A percentile compares a stretch with the other conserved stretches of the same genome.
Conservation (phyloP, 495 filamentous ascomycete species). For the Penicillium goetzii region DNA sequence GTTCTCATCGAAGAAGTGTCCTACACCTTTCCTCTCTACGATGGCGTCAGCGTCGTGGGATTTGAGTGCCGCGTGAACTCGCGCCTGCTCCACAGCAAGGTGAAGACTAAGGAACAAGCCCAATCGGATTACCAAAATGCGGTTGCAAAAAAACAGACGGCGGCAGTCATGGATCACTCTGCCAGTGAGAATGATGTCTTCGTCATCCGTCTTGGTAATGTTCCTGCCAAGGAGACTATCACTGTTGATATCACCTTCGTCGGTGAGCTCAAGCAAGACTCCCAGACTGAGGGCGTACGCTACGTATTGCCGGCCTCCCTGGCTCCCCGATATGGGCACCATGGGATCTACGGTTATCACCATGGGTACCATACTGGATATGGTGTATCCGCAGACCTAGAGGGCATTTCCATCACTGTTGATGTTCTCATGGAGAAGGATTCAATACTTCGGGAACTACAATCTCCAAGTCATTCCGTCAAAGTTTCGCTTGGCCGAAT, state of each 20-base stretch:
- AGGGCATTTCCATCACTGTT: conserved; percentile 61
- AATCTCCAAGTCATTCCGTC: conserved; percentile 70
- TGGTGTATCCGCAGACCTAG: conserved; percentile 2
- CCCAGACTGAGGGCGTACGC: conserved; percentile 21
- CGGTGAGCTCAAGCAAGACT: conserved; percentile 26
- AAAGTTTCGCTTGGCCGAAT: conserved; percentile 62
- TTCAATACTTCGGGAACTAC: conserved; percentile 59
- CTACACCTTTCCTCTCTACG: conserved; percentile 27
- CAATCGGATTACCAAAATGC: conserved; percentile 22
- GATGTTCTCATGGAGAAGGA: conserved; percentile 60
- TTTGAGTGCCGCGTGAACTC: conserved; percentile 22
- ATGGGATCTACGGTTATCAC: background rate
- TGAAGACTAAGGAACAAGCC: conserved; percentile 27
- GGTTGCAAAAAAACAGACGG: conserved; percentile 8
- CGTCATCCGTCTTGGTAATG: conserved; percentile 22
- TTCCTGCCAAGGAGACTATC: conserved; percentile 20
- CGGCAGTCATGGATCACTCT: conserved; percentile 25
- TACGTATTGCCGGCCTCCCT: conserved; percentile 24
- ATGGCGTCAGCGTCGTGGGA: conserved; percentile 26
- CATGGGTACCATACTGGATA: background rate
- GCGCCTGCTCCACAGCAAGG: conserved; percentile 20
- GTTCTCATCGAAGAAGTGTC: conserved; percentile 13
- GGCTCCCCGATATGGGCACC: conserved; percentile 22
- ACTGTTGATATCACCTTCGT: conserved; percentile 24
- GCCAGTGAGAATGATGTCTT: conserved; percentile 18